Base-by-base conservation (phyloP, 2,329 filamentous ascomycete genomes). In the Aspergillus japonicus region DNA sequence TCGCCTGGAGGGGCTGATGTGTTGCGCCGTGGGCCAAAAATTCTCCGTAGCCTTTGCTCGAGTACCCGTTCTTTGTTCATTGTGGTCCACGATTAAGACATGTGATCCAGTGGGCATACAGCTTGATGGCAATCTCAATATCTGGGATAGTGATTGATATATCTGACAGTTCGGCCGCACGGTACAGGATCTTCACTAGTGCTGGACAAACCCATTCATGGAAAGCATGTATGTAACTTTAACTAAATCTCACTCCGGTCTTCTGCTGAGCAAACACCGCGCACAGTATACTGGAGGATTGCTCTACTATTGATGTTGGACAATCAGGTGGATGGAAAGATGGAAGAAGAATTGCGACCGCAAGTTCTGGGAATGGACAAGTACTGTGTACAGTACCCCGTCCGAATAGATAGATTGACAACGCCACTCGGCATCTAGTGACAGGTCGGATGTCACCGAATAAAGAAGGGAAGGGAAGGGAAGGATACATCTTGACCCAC, bases 361-460 rank as follows among this genome's bases (percentile, higher is more conserved):
- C 42, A 33, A 47, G 31, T 47, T 47, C 26, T 47, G 24, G 26
- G 42, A 55, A 48, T 47, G 33, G 48, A n/a, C 16, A n/a, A 47
- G 47, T n/a, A 29, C 23, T 16, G 26, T 29, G 26, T 29, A 23
- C 26, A 7, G 26, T 8, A 29, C 26, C 26, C 7, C 26, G 26
- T 29, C 7, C 26, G 26, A 29, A 8, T 29, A 29, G 26, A 29
- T 35, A 16, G 8, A 33, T 19, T 42, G 23, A 47, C 26, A 16
- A 19, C 47, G 23, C n/a, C 42, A 55, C 31, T 48, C 19, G 44
- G 42, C 8, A 39, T 7, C 19, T n/a, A 53, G 12, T 55, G 60
- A 64, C 55, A 58, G 58, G 56, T 62, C 55, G 60, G 58, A 56
- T 62, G 55, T 62, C 54, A 60, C 50, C 24, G 55, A 44, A 35